Evolutionary conservation across 1,139 yeast species (phyloP), one percentile per base, ranked within the genome.

Genomic region (Debaryomycetaceae sp.): DNA sequence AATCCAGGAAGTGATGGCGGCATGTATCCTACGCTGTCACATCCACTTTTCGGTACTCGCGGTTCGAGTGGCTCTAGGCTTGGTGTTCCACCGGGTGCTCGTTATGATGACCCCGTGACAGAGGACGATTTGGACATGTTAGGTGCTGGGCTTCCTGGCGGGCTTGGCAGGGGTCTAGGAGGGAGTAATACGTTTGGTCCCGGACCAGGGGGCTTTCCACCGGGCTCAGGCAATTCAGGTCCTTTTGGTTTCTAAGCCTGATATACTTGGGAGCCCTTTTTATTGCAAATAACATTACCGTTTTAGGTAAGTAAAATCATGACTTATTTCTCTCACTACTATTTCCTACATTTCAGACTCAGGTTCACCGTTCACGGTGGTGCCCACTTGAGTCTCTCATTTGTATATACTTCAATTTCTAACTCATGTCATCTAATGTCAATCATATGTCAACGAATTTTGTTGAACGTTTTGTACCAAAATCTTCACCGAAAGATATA

Each of bases 41-140:
- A 80, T 54, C 84, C 84, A 0, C 49, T 80, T 7, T 80, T 80
- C 51, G 61, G 62, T 17, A 44, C 47, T 4, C 47, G 56, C 8
- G 60, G 55, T 8, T 47, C 51, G 2, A 65, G 65, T 5, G 52
- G 53, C 42, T 56, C 65, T 9, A 50, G 69, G 36, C 47, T 58
- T 40, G 68, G 71, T 17, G 75, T 68, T 4, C 79, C 80, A 8
- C 72, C 73, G 0, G 83, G 83, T 1, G 79, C 83, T 4, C 59
- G 84, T 38, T 78, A 63, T 49, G 84, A 78, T 53, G 83, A 79
- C 49, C 86, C 86, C 0, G 60, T 69, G 42, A 66, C 73, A 2
- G 74, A 67, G 38, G 76, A 71, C 41, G 72, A 74, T 49, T 49
- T 73, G 47, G 75, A 70, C 31, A 57, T 65, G 36, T 54, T 72